phyloP scores from a whole-genome alignment of 2,329 filamentous ascomycete genomes.

The Plectosphaerella plurivora region DNA sequence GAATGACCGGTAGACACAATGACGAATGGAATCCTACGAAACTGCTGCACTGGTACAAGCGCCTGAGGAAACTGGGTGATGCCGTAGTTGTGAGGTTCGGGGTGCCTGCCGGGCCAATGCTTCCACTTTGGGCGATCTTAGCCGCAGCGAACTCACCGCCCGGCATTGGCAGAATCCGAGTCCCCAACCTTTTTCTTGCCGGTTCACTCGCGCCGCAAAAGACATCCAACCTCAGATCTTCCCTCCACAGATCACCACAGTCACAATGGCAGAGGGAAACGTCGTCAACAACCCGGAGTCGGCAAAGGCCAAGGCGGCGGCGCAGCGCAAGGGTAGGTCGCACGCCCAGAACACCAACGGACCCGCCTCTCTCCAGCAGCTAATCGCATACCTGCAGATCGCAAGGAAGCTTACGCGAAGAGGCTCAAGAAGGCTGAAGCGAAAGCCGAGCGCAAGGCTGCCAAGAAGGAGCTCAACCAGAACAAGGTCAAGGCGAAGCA shows the following conservation, averaged over 20 bases:
- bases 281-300: not conserved
- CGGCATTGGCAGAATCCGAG: conserved; percentile 25
- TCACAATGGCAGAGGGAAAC: not conserved
- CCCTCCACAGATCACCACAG: not conserved
- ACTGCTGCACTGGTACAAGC: too few relatives aligned
- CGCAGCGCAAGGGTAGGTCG: conserved; percentile 6
- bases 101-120: too few relatives aligned
- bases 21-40: too few relatives aligned
- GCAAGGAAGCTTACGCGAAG: conserved; percentile 26
- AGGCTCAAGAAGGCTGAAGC: conserved; percentile 28
- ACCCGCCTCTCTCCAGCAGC: conserved; percentile 15
- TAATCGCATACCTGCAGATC: conserved; percentile 17
- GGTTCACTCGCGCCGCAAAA: not conserved
- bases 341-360: not conserved
- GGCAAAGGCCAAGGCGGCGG: conserved; percentile 1
- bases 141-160: conserved; percentile 16
- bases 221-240: not conserved
- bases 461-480: conserved; percentile 10
- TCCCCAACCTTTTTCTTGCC: not conserved
- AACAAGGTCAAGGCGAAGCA: conserved; percentile 20
- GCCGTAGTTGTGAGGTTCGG: too few relatives aligned
- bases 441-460: conserved; percentile 29
- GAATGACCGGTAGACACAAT: too few relatives aligned
- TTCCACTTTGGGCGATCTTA: too few relatives aligned
- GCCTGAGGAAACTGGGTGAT: too few relatives aligned